Percentiles rank a stretch among this genome's conserved stretches.
Evolutionary conservation across 116 monocot species (phyloP).

Genomic region (Zostera marina): DNA sequence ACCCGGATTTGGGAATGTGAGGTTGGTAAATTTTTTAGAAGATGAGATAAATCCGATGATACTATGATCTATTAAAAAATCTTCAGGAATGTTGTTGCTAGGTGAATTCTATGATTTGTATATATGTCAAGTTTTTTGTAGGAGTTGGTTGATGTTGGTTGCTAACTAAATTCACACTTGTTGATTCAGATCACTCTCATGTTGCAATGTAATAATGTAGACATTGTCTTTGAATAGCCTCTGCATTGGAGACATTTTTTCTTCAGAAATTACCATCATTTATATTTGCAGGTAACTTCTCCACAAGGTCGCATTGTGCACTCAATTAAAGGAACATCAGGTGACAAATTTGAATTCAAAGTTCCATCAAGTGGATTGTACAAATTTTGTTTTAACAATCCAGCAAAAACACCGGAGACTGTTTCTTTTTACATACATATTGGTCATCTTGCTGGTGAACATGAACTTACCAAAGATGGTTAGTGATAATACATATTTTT

Average conservation of each 20-base stretch:
- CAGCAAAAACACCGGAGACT: constrained; percentile 52
- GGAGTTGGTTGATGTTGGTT: no score
- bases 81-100: no score
- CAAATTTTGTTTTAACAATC: constrained; percentile 88
- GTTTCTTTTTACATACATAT: constrained; percentile 90
- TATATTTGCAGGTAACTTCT: constrained; percentile 55
- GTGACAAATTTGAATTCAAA: constrained; percentile 82
- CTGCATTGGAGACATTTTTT: background rate
- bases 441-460: constrained; percentile 84
- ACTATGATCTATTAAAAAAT: no score
- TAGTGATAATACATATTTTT: constrained; percentile 1
- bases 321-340: constrained; percentile 58
- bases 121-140: no score
- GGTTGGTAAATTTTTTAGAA: no score
- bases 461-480: constrained; percentile 96
- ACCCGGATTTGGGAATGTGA: no score
- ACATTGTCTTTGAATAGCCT: no score
- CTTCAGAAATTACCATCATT: background rate
- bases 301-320: constrained; percentile 55
- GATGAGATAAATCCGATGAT: no score
- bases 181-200: no score
- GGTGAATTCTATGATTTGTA: no score
- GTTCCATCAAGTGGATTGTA: constrained; percentile 80
- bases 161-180: no score
- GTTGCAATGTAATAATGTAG: no score